Conservation (phyloP, 345 rosid genomes). For the Gossypium ekmanianum region DNA sequence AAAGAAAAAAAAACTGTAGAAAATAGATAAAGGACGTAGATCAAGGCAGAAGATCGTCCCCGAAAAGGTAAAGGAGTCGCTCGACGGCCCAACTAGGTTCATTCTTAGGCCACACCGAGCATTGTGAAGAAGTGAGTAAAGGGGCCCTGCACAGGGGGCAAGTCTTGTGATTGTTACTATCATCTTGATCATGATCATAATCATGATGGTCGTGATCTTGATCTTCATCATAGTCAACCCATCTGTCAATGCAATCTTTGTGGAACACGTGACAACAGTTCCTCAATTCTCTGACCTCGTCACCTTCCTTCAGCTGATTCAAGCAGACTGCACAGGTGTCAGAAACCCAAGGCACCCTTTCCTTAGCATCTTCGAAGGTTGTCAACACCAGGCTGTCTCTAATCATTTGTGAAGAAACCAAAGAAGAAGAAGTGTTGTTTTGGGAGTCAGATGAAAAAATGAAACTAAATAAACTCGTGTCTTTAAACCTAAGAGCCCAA, state of each 20-base stretch:
- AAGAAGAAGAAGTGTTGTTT: conserved; percentile 2
- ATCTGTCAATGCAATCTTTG: conserved; percentile 75
- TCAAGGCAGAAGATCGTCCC: conserved; percentile 65
- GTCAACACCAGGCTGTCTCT: conserved; percentile 53
- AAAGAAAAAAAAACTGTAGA: not conserved
- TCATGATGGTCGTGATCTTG: conserved; percentile 44
- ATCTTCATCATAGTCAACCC: conserved; percentile 69
- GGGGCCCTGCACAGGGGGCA: conserved; percentile 95
- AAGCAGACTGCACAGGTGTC: conserved; percentile 88
- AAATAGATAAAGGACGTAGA: not conserved
- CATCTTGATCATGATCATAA: conserved; percentile 42
- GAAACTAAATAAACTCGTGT: conserved; percentile 25
- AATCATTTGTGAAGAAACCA: conserved; percentile 46
- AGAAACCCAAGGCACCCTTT: conserved; percentile 28
- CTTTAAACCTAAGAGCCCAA: conserved; percentile 49
- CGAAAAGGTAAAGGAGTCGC: conserved; percentile 78
- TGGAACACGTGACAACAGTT: conserved; percentile 94
- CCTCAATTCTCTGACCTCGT: conserved; percentile 72
- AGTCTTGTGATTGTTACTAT: conserved; percentile 39
- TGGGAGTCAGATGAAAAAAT: not conserved
- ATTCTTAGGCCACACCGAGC: conserved; percentile 33
- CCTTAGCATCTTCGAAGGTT: conserved; percentile 51
- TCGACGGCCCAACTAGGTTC: conserved; percentile 98
- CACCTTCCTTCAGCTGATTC: conserved; percentile 41
- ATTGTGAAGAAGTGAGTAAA: conserved; percentile 47